Percentiles rank a stretch among this genome's conserved stretches.
Conservation (phyloP, 2,329 filamentous ascomycete genomes). For the Fusarium longipes region DNA sequence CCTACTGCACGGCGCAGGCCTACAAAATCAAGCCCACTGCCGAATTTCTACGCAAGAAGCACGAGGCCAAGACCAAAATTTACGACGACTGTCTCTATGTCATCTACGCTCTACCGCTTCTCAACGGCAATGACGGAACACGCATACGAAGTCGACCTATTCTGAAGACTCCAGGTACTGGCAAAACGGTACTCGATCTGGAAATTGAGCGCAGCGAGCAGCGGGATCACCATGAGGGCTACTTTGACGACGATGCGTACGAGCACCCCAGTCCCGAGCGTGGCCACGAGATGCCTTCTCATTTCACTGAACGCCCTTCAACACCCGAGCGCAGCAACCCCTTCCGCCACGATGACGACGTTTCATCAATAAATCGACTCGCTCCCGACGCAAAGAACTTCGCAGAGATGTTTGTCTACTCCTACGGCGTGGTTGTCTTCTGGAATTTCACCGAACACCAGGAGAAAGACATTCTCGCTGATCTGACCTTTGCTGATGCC, state of each 20-base stretch:
- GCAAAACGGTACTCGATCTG: slow-evolving; percentile 91
- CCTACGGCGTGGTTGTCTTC: slow-evolving; percentile 96
- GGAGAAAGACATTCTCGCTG: slow-evolving; percentile 95
- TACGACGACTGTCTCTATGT: slow-evolving; percentile 98
- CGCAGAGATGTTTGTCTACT: slow-evolving; percentile 97
- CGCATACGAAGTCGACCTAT: slow-evolving; percentile 90
- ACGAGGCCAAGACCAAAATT: slow-evolving; percentile 91
- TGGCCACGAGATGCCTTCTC: slow-evolving; percentile 44
- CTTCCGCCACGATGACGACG: slow-evolving; percentile 53
- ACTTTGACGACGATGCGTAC: slow-evolving; percentile 80
- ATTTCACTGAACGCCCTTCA: slow-evolving; percentile 49
- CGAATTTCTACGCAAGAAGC: slow-evolving; percentile 85
- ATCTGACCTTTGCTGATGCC: slow-evolving; percentile 87
- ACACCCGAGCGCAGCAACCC: slow-evolving; percentile 46
- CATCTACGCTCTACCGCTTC: slow-evolving; percentile 90
- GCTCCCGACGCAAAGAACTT: slow-evolving; percentile 80
- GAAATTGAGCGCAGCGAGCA: slow-evolving; percentile 95
- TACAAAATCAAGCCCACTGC: slow-evolving; percentile 92
- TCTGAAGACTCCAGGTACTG: slow-evolving; percentile 87
- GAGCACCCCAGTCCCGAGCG: slow-evolving; percentile 50
- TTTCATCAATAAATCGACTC: slow-evolving; percentile 68
- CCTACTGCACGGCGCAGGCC: slow-evolving; percentile 94
- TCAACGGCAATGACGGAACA: slow-evolving; percentile 88
- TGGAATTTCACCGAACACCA: slow-evolving; percentile 98
- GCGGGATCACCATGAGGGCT: slow-evolving; percentile 90